Evolutionary conservation across 2,329 filamentous ascomycete species (phyloP).

Genomic region (Ascochyta rabiei): DNA sequence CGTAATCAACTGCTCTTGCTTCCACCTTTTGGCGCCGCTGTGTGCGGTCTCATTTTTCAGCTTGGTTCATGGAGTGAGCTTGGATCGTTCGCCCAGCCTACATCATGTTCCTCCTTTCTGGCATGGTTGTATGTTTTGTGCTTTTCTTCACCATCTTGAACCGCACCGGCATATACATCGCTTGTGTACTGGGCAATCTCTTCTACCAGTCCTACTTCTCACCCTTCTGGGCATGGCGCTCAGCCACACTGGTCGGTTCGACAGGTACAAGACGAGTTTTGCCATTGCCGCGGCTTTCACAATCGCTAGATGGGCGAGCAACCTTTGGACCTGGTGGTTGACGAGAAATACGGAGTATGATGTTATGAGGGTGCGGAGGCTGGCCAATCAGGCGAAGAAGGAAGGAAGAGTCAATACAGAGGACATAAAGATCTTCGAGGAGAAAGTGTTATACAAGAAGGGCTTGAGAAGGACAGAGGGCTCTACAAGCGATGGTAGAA

Average conservation of each 20-base stretch:
- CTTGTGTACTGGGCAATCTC: slow-evolving; percentile 52
- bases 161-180: slow-evolving; percentile 50
- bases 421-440: slow-evolving; percentile 27
- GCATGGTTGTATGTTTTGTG: slow-evolving; percentile 53
- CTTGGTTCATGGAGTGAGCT: slow-evolving; percentile 50
- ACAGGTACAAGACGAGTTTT: slow-evolving; percentile 52
- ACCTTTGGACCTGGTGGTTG: slow-evolving; percentile 52
- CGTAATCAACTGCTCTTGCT: slow-evolving; percentile 55
- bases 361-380: slow-evolving; percentile 35
- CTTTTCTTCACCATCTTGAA: slow-evolving; percentile 49
- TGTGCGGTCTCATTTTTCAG: slow-evolving; percentile 50
- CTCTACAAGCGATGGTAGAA: background rate
- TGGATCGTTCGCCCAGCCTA: slow-evolving; percentile 51
- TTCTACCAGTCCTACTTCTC: slow-evolving; percentile 51
- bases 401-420: slow-evolving; percentile 23
- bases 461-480: slow-evolving; percentile 4
- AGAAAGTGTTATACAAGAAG: slow-evolving; percentile 22
- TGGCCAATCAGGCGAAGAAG: slow-evolving; percentile 24
- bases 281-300: slow-evolving; percentile 47
- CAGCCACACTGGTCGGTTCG: slow-evolving; percentile 37
- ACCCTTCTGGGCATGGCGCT: slow-evolving; percentile 31
- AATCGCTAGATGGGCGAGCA: slow-evolving; percentile 46
- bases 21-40: slow-evolving; percentile 50
- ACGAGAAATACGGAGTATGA: slow-evolving; percentile 51
- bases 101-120: slow-evolving; percentile 50